Base-by-base conservation (phyloP, 352 stramenopile genomes). In the Phytophthora rubi region DNA sequence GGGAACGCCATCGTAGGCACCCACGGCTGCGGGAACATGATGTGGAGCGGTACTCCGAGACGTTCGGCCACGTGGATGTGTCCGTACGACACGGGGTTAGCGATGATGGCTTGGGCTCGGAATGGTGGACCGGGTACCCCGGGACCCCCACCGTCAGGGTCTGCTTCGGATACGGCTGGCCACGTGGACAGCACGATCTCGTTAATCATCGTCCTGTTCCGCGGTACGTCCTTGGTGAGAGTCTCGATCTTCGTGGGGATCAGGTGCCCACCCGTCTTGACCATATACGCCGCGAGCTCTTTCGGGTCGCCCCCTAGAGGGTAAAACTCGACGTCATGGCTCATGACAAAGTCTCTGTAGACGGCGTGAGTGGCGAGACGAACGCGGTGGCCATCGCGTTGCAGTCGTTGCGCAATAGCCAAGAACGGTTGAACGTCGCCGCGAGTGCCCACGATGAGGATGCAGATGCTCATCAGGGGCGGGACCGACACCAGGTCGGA, bases 11-110 rank as follows among this genome's bases (percentile, higher is more conserved):
- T 77, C 0, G 93, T 98, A 4, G 89, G 89, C 0, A 81, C 79
- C 88, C 91, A 97, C 4, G 92, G 93, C 70, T 97, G 87, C 2
- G 90, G 88, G 57, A 97, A 98, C 89, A 98, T 97, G 59, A 98
- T 97, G 79, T 98, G 95, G 32, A 98, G 75, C 18, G 93, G 93
- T 5, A 98, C 89, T 1, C 85, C 91, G 15, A 98, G 82, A 3
- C 88, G 84, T 71, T 98, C 94, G 2, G 92, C 93, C 1, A 97
- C 92, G 75, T 98, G 92, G 53, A 97, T 90, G 77, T 98, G 93
- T n/a, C 90, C 93, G 42, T 97, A 97, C 37, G 82, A 87, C 0
- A 97, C 90, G 0, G 94, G 93, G 67, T 98, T 98, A 13, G 90
- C 82, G 71, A 98, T 98, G 48, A 98, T 97, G 1, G 90, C 91